Conservation (phyloP, 495 filamentous ascomycete genomes). For the Cudoniella acicularis region DNA sequence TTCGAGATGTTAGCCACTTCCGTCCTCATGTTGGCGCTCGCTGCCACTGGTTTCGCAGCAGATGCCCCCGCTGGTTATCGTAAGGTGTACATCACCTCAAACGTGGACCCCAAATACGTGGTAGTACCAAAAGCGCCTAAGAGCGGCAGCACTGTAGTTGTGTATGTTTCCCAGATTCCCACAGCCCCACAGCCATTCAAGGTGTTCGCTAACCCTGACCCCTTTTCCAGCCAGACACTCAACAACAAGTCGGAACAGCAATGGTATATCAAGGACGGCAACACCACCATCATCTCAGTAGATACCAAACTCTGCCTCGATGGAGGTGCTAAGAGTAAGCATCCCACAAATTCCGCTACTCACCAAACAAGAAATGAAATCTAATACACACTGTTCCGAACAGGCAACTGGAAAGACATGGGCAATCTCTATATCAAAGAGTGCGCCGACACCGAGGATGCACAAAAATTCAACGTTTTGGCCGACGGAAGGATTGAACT, state of each 20-base stretch:
- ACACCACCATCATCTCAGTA: slow-evolving; percentile 39
- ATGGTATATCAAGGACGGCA: slow-evolving; percentile 43
- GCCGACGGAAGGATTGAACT: slow-evolving; percentile 47
- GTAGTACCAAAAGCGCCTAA: slow-evolving; percentile 37
- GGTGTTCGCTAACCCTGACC: too few relatives aligned
- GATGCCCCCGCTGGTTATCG: slow-evolving; percentile 43
- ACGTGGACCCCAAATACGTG: slow-evolving; percentile 45
- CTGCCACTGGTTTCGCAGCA: slow-evolving; percentile 40
- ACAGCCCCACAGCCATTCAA: too few relatives aligned
- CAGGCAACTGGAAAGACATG: slow-evolving; percentile 53
- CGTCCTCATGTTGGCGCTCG: slow-evolving; percentile 38
- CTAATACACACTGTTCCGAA: not conserved
- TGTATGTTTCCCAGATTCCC: slow-evolving; percentile 38
- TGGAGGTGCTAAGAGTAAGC: slow-evolving; percentile 42
- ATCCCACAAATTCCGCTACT: too few relatives aligned
- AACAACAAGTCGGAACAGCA: slow-evolving; percentile 41
- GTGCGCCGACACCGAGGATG: slow-evolving; percentile 36
- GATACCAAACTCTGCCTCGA: slow-evolving; percentile 45
- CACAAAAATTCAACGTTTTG: slow-evolving; percentile 45
- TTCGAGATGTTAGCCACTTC: slow-evolving; percentile 36
- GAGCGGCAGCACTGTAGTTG: slow-evolving; percentile 35
- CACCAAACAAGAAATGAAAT: not conserved
- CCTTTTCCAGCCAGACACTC: slow-evolving; percentile 38
- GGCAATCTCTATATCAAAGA: slow-evolving; percentile 38
- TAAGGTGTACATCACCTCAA: slow-evolving; percentile 48